Percentiles rank a stretch among this genome's conserved stretches.
These are phyloP conservation scores for Leishmania turanica DNA, from an alignment of 208 protist species.

Conservation along the genomic window DNA sequence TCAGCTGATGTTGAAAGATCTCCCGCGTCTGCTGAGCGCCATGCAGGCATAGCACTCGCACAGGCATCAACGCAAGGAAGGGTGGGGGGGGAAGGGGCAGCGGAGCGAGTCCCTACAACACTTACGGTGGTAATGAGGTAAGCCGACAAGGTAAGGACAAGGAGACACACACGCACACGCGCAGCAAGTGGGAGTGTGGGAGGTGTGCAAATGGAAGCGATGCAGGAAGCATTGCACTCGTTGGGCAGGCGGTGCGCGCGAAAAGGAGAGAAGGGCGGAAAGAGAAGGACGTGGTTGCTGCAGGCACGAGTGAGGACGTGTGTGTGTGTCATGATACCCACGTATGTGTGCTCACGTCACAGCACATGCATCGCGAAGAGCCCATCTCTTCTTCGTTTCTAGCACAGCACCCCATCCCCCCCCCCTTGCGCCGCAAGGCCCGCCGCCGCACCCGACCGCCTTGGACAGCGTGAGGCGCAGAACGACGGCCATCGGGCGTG, in stretches of 20 bases:
- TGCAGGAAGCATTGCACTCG: background rate
- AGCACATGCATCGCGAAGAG: background rate
- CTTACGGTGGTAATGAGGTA: background rate
- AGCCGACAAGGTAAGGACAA: background rate
- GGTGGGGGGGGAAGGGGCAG: background rate
- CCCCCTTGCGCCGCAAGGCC: background rate
- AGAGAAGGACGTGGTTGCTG: background rate
- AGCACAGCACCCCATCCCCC: background rate
- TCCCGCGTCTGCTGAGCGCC: constrained; percentile 78
- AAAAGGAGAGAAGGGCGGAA: background rate
- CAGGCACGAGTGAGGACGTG: background rate
- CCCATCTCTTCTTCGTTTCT: background rate
- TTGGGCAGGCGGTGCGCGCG: background rate
- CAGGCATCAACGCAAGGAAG: constrained; percentile 15
- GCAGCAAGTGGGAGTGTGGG: background rate
- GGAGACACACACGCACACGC: background rate
- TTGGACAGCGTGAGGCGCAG: background rate
- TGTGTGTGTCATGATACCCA: background rate
- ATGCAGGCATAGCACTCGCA: constrained; percentile 78
- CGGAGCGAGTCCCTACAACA: background rate
- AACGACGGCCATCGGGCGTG: background rate
- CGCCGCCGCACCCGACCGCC: background rate
- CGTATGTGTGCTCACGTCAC: background rate
- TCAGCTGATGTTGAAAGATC: constrained; percentile 86
- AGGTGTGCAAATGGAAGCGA: background rate